These are phyloP conservation scores for Keqinozyma sinolaborantium DNA, from an alignment of 1,139 yeast species.

Conservation along the genomic window DNA sequence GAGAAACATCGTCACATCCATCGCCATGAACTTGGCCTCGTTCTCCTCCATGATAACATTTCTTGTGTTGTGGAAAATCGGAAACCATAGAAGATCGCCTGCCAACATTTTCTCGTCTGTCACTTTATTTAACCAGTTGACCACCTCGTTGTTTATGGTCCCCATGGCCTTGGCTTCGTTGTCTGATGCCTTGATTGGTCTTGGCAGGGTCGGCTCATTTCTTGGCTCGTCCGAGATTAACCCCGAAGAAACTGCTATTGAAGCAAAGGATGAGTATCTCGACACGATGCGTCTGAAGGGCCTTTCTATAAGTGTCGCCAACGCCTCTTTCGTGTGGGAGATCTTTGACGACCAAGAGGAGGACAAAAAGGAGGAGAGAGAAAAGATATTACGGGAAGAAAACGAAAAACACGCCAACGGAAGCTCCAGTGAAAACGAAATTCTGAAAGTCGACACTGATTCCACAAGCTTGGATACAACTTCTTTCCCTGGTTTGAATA, in stretches of 20 bases:
- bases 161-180: conserved; percentile 70
- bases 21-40: conserved; percentile 57
- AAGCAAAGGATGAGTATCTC: conserved; percentile 19
- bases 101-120: conserved; percentile 80
- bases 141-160: conserved; percentile 50
- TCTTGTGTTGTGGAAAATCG: conserved; percentile 60
- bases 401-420: conserved; percentile 5
- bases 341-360: conserved; percentile 27
- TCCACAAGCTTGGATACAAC: conserved; percentile 2
- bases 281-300: conserved; percentile 19
- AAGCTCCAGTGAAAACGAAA: conserved; percentile 9
- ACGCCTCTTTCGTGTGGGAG: conserved; percentile 38
- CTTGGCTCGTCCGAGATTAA: conserved; percentile 36
- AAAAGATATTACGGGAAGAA: conserved; percentile 3
- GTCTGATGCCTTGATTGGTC: conserved; percentile 67
- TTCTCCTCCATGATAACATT: conserved; percentile 73
- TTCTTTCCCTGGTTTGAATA: conserved; percentile 10
- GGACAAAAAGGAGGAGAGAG: conserved; percentile 10
- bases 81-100: conserved; percentile 45
- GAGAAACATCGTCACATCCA: conserved; percentile 58
- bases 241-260: conserved; percentile 13
- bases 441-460: conserved; percentile 4
- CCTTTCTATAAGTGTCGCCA: conserved; percentile 19
- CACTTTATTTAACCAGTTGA: conserved; percentile 61
- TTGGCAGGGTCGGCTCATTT: conserved; percentile 54